A percentile compares a stretch with the other conserved stretches of the same genome.
Conservation (phyloP, 768 basidiomycete species). For the Tylopilus cervinicoccineus region DNA sequence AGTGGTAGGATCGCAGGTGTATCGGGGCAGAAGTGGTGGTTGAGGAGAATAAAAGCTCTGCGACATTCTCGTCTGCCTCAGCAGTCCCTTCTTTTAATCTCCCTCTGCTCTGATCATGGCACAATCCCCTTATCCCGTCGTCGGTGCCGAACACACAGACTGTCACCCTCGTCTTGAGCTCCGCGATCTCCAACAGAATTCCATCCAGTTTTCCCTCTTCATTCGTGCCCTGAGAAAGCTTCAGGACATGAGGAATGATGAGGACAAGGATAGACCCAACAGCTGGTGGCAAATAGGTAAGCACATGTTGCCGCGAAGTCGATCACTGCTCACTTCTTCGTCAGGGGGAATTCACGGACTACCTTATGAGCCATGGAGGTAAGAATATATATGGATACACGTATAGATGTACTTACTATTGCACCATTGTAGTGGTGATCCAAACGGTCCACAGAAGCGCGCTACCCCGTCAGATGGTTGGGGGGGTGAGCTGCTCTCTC, state of each 20-base stretch:
- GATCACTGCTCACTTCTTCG: not conserved
- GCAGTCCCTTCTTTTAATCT: too few relatives aligned
- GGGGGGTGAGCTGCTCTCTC: not conserved
- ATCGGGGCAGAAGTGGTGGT: too few relatives aligned
- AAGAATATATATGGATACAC: too few relatives aligned
- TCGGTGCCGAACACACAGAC: too few relatives aligned
- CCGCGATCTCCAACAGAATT: constrained; percentile 3
- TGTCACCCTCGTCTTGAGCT: constrained; percentile 11
- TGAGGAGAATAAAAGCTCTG: too few relatives aligned
- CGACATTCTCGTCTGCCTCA: too few relatives aligned
- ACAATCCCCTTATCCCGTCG: constrained; percentile 7
- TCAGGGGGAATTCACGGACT: constrained; percentile 15
- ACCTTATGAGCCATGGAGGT: constrained; percentile 8
- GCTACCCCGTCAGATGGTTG: not conserved
- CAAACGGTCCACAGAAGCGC: constrained; percentile 3
- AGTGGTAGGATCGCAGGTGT: too few relatives aligned
- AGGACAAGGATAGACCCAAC: constrained; percentile 11
- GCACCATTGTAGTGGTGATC: constrained; percentile 10
- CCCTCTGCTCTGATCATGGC: too few relatives aligned
- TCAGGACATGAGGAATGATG: constrained; percentile 5
- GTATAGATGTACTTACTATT: not conserved
- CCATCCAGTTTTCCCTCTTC: constrained; percentile 12
- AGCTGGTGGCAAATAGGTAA: constrained; percentile 19
- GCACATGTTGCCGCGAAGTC: not conserved
- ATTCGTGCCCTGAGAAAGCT: constrained; percentile 7